Percentiles rank a stretch among this genome's conserved stretches.
These are phyloP conservation scores for Paxillus involutus DNA, from an alignment of 768 basidiomycete species.

Conservation along the genomic window DNA sequence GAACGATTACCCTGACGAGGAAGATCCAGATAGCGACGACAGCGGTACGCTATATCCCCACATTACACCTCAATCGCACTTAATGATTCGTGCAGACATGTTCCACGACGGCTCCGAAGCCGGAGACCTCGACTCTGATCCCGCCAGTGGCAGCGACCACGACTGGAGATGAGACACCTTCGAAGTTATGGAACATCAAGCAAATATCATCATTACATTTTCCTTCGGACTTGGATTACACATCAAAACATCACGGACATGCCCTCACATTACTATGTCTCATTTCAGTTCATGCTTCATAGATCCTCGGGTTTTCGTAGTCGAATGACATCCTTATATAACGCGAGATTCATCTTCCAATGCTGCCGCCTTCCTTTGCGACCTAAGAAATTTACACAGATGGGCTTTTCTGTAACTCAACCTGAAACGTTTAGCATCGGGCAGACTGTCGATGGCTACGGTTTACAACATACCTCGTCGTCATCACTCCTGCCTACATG, in stretches of 20 bases:
- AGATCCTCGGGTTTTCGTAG: neutral
- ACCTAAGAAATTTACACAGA: neutral
- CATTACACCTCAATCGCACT: constrained; percentile 3
- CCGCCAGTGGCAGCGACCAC: constrained; percentile 28
- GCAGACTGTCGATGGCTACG: neutral
- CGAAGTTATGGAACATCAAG: neutral
- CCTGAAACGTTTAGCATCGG: constrained; percentile 11
- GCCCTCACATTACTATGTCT: constrained; percentile 2
- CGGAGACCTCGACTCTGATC: constrained; percentile 38
- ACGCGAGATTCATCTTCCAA: neutral
- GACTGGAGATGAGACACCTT: constrained; percentile 31
- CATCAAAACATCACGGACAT: constrained; percentile 20
- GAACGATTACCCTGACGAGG: constrained; percentile 83
- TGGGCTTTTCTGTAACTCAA: constrained; percentile 20
- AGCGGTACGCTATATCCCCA: constrained; percentile 31
- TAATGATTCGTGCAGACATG: constrained; percentile 41
- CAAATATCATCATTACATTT: constrained; percentile 18
- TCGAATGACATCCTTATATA: constrained; percentile 1
- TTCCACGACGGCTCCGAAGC: constrained; percentile 57
- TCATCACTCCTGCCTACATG: neutral
- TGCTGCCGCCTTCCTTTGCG: neutral
- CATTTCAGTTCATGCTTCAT: constrained; percentile 14
- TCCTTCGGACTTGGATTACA: constrained; percentile 16
- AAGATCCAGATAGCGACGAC: constrained; percentile 41
- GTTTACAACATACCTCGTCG: constrained; percentile 18